These are phyloP conservation scores for Russula olivacea DNA, from an alignment of 768 basidiomycete species.

Conservation along the genomic window DNA sequence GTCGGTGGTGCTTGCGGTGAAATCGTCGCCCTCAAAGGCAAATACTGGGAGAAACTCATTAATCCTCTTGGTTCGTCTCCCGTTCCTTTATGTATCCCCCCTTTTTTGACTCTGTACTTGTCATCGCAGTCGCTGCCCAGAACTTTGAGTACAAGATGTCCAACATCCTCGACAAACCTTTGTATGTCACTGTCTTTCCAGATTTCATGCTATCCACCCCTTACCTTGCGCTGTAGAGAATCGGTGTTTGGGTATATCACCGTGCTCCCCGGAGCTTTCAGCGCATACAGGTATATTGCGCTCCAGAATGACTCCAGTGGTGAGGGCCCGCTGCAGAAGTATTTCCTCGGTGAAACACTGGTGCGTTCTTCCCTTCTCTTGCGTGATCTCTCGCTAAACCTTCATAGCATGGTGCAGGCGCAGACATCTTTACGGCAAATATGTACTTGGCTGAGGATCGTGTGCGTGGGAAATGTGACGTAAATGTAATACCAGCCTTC, in stretches of 20 bases:
- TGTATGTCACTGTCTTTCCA: slow-evolving; percentile 35
- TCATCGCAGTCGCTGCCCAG: slow-evolving; percentile 65
- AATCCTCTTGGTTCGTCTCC: slow-evolving; percentile 54
- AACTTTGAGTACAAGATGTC: slow-evolving; percentile 95
- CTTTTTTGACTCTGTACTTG: not conserved
- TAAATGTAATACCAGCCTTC: not conserved
- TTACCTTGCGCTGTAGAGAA: slow-evolving; percentile 39
- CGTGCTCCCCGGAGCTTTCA: slow-evolving; percentile 89
- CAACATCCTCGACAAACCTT: slow-evolving; percentile 87
- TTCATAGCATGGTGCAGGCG: slow-evolving; percentile 64
- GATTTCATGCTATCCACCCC: slow-evolving; percentile 1
- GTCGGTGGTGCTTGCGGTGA: slow-evolving; percentile 95
- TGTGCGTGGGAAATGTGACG: slow-evolving; percentile 33
- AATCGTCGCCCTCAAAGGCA: slow-evolving; percentile 88
- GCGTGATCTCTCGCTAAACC: not conserved
- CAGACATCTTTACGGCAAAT: slow-evolving; percentile 91
- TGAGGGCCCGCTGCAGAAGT: slow-evolving; percentile 88
- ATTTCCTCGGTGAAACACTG: slow-evolving; percentile 97
- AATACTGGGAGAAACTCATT: slow-evolving; percentile 67
- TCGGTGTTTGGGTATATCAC: slow-evolving; percentile 92
- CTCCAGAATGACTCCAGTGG: slow-evolving; percentile 79
- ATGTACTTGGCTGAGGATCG: slow-evolving; percentile 96
- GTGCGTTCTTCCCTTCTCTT: slow-evolving; percentile 32
- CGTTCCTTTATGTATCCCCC: not conserved
- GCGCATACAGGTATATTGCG: slow-evolving; percentile 86